Conservation (phyloP, 345 rosid species). For the Hirschfeldia incana region DNA sequence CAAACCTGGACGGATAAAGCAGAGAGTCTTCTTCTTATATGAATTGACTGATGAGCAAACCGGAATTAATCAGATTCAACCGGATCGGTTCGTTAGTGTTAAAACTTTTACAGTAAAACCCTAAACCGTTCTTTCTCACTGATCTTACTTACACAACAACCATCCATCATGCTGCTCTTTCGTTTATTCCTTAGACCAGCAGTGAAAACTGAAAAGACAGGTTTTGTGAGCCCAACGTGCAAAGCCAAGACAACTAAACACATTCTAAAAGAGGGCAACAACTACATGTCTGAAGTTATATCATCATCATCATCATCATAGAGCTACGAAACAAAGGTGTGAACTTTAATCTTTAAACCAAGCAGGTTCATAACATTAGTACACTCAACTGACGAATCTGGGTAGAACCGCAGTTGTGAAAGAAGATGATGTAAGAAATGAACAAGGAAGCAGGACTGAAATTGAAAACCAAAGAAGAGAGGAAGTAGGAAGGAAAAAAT, state of each 20-base stretch:
- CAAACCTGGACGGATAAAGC: slow-evolving; percentile 25
- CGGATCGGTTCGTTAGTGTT: no score
- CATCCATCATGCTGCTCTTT: no score
- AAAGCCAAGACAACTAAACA: slow-evolving; percentile 82
- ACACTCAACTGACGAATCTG: no score
- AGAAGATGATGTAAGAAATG: no score
- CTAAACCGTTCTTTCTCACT: slow-evolving; percentile 27
- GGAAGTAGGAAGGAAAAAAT: no score
- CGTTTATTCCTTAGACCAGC: slow-evolving; percentile 49
- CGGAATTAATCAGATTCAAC: background rate
- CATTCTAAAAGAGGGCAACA: slow-evolving; percentile 82
- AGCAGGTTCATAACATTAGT: no score
- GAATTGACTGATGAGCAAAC: background rate
- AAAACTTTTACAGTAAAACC: no score
- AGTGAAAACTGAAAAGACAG: slow-evolving; percentile 74
- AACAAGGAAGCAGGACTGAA: no score
- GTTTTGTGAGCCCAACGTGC: slow-evolving; percentile 96
- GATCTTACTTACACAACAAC: no score
- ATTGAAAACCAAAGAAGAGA: no score
- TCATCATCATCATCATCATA: background rate
- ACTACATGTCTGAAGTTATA: no score
- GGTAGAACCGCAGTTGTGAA: no score
- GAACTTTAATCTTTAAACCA: background rate
- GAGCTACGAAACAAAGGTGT: slow-evolving; percentile 11
- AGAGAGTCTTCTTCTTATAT: background rate